These are phyloP conservation scores for Podila horticola DNA, from an alignment of 192 early-diverging fungal genomes.

Conservation along the genomic window DNA sequence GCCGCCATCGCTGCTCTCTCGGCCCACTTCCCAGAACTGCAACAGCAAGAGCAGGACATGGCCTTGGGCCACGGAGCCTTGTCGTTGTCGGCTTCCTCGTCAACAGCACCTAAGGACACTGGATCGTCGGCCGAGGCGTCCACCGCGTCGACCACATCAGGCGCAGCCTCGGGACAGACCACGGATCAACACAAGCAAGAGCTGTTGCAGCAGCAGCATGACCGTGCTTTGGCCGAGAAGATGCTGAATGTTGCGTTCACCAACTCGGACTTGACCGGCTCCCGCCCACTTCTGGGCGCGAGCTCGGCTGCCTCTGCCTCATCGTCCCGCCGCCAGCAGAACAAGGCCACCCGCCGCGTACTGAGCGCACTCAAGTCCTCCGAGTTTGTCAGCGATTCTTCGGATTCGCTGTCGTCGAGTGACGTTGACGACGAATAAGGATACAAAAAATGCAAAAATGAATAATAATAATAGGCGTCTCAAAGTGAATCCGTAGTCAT, in stretches of 20 bases:
- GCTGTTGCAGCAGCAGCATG: constrained; percentile 30
- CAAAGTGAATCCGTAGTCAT: no score
- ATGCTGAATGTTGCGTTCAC: constrained; percentile 45
- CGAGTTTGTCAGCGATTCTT: constrained; percentile 3
- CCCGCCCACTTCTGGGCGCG: neutral
- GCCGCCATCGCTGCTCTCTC: constrained; percentile 39
- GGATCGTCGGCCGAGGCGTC: neutral
- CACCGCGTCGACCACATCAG: constrained; percentile 1
- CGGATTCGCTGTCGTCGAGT: no score
- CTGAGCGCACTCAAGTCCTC: constrained; percentile 24
- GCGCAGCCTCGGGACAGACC: constrained; percentile 1
- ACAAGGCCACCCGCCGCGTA: constrained; percentile 29
- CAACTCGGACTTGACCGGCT: constrained; percentile 19
- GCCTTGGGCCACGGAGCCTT: neutral
- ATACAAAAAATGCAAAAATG: no score
- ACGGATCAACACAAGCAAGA: constrained; percentile 20
- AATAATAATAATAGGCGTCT: no score
- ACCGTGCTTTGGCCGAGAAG: constrained; percentile 41
- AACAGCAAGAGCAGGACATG: constrained; percentile 22
- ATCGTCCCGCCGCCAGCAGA: neutral
- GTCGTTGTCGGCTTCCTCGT: neutral
- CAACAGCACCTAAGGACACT: constrained; percentile 7
- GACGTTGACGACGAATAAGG: no score
- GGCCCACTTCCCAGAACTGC: constrained; percentile 35
- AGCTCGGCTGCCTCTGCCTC: neutral